A percentile compares a stretch with the other conserved stretches of the same genome.
Conservation (phyloP, 495 filamentous ascomycete species). For the Pyrenopolyporus hunteri region DNA sequence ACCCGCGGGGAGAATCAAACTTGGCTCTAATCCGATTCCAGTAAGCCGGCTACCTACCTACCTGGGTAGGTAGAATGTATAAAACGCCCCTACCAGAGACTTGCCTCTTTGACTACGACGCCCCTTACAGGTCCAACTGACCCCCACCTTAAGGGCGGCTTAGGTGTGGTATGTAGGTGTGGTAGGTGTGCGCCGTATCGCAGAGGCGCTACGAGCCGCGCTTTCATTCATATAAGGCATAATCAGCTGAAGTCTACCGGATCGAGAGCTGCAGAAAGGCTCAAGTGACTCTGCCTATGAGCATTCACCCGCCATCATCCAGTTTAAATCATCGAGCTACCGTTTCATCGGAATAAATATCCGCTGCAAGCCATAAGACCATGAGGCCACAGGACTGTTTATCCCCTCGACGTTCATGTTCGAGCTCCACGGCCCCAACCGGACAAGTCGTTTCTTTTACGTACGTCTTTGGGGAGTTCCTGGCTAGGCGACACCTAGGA, state of each 20-base stretch:
- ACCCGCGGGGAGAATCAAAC: too few species aligned
- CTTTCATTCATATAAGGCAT: slow-evolving; percentile 18
- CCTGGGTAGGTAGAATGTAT: too few species aligned
- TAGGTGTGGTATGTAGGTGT: background rate
- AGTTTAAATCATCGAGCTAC: background rate
- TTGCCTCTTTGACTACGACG: too few species aligned
- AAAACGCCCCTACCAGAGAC: too few species aligned
- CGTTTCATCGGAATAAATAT: slow-evolving; percentile 24
- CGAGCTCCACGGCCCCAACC: slow-evolving; percentile 14
- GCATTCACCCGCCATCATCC: background rate
- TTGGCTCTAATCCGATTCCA: too few species aligned
- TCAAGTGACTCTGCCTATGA: slow-evolving; percentile 12
- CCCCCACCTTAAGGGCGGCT: slow-evolving; percentile 20
- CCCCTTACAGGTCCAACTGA: too few species aligned
- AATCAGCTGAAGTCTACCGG: slow-evolving; percentile 20
- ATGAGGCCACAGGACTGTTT: background rate
- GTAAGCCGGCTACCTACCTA: too few species aligned
- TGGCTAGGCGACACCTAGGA: slow-evolving; percentile 18
- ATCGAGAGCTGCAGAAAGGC: slow-evolving; percentile 1
- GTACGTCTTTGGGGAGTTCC: slow-evolving; percentile 19
- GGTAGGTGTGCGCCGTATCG: slow-evolving; percentile 4
- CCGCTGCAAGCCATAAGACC: slow-evolving; percentile 11
- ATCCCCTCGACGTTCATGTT: background rate
- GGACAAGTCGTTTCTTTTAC: slow-evolving; percentile 35
- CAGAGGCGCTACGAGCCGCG: slow-evolving; percentile 17